Evolutionary conservation across 148 eudicot genomes (phyloP).

Genomic region (Dianthus caryophyllus): DNA sequence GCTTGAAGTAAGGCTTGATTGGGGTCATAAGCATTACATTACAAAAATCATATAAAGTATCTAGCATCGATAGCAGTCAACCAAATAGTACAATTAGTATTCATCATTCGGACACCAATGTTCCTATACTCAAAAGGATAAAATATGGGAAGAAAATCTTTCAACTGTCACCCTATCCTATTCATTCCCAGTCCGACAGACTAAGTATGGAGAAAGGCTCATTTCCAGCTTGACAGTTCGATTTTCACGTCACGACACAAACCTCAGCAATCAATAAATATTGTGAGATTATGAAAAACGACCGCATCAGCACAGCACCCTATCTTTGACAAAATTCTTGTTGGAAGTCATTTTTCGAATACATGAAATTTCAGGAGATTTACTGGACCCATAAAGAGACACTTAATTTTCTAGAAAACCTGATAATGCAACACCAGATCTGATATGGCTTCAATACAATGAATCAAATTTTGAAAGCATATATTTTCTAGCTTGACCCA

Average conservation of each 20-base stretch:
- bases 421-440: neutral
- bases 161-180: neutral
- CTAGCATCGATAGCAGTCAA: neutral
- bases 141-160: neutral
- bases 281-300: neutral
- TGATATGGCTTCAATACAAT: neutral
- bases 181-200: conserved; percentile 7
- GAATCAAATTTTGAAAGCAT: neutral
- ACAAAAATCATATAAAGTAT: neutral
- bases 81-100: neutral
- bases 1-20: too few species aligned
- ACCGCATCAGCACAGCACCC: neutral
- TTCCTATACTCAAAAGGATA: neutral
- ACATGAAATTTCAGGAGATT: neutral
- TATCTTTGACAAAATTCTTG: neutral
- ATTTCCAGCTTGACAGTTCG: neutral
- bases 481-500: neutral
- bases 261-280: neutral
- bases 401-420: neutral
- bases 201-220: neutral
- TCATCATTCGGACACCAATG: neutral
- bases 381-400: neutral
- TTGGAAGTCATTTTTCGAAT: neutral
- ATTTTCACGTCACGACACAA: neutral
- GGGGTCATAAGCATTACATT: too few species aligned